Base-by-base conservation (phyloP, 169 alveolate species). In the Cystoisospora suis region DNA sequence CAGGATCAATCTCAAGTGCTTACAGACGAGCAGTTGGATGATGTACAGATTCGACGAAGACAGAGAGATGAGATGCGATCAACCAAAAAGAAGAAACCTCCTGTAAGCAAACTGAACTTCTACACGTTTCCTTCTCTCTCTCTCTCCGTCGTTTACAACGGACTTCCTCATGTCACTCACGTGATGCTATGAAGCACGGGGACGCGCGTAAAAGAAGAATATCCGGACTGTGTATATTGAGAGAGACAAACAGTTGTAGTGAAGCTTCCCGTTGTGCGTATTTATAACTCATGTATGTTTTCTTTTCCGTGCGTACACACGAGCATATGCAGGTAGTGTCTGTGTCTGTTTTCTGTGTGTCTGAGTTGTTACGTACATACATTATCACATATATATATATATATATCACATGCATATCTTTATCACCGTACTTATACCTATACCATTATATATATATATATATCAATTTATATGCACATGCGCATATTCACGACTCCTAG, bases 41-140 rank as follows among this genome's bases (percentile, higher is more conserved):
- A 72, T 27, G 83, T 27, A 36, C 83, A 72, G 56, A 72, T 72
- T 38, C 83, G 58, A 3, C 53, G 56, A 7, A 46, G 83, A n/a
- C 47, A 36, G 15, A 46, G 83, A 1, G 83, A 34, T 40, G 58
- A 72, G 45, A 40, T 40, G 58, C 83, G 83, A 6, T 40, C 56
- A 6, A 38, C 56, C 32, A n/a, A 38, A 0, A 20, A 17, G 1
- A 34, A 27, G 27, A 15, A 36, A 53, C 53, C 53, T 3, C 42
- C 15, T 34, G 83, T 72, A 40, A 61, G 77, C 7, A 69, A 34
- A 1, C 9, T 6, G 4, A 29, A 4, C 3, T 29, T 2, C 45
- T 53, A 23, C 23, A 23, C 23, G 65, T 53, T 23, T 53, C 65
- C 65, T 53, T 12, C 65, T 53, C 23, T 53, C 23, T 12, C 23